Evolutionary conservation across 2,329 filamentous ascomycete species (phyloP).

Genomic region (Colletotrichum horii): DNA sequence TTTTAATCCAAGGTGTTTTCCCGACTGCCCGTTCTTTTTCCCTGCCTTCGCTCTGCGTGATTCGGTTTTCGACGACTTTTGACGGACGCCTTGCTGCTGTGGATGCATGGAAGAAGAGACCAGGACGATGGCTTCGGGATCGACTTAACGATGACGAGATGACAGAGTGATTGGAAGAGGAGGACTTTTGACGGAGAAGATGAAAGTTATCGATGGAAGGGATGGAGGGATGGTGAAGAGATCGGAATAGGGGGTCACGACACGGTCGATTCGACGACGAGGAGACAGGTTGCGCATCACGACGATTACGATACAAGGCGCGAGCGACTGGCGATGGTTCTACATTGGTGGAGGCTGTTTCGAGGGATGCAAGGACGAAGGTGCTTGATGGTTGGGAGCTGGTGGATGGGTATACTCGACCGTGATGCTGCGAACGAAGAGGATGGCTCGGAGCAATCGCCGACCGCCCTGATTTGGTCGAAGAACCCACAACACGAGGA

Average conservation of each 20-base stretch:
- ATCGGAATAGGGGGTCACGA: background rate
- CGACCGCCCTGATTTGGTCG: background rate
- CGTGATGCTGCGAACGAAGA: background rate
- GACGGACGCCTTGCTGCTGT: background rate
- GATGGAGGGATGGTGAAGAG: rapidly evolving
- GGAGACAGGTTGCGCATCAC: background rate
- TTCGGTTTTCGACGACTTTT: background rate
- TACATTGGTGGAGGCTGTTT: background rate
- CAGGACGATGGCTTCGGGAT: background rate
- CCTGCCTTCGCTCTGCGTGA: background rate
- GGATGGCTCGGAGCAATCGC: background rate
- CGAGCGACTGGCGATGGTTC: background rate
- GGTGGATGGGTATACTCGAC: background rate
- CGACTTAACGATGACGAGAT: background rate
- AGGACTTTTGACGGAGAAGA: background rate
- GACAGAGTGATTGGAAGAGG: background rate
- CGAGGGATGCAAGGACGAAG: rapidly evolving
- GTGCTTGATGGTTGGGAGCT: background rate
- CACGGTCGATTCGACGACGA: background rate
- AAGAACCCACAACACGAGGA: background rate
- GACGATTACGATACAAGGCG: background rate
- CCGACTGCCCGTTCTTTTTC: background rate
- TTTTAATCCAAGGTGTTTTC: background rate
- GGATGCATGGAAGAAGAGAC: background rate
- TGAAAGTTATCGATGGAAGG: no score